These are phyloP conservation scores for Sideroxylon spinosum DNA, from an alignment of 179 eudicot species.

Conservation along the genomic window DNA sequence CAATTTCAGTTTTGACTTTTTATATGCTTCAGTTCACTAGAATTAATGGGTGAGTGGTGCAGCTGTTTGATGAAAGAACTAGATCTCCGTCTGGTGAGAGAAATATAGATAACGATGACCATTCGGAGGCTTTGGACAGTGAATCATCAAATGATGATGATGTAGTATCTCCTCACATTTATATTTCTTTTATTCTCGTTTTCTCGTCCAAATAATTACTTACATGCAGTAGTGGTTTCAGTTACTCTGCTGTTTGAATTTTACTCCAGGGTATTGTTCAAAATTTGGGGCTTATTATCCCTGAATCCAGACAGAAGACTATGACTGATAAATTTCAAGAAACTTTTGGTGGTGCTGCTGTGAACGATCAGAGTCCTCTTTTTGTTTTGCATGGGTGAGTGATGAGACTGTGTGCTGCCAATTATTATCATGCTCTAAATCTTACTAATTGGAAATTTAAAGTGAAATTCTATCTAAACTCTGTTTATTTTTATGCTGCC, in stretches of 20 bases:
- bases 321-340: slow-evolving; percentile 81
- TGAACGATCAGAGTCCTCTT: slow-evolving; percentile 28
- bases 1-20: slow-evolving; percentile 15
- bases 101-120: slow-evolving; percentile 33
- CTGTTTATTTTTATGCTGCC: slow-evolving; percentile 19
- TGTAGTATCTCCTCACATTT: slow-evolving; percentile 38
- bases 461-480: background rate
- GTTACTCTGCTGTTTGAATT: slow-evolving; percentile 11
- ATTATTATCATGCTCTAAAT: background rate
- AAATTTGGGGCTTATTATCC: slow-evolving; percentile 25
- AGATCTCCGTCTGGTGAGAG: slow-evolving; percentile 23
- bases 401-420: slow-evolving; percentile 14
- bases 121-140: slow-evolving; percentile 43
- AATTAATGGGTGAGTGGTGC: slow-evolving; percentile 31
- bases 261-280: slow-evolving; percentile 38
- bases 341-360: slow-evolving; percentile 52
- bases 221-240: background rate
- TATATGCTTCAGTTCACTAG: slow-evolving; percentile 27
- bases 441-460: background rate
- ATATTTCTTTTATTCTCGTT: background rate
- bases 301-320: slow-evolving; percentile 39
- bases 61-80: slow-evolving; percentile 26
- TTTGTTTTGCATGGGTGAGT: slow-evolving; percentile 47
- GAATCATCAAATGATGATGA: slow-evolving; percentile 58
- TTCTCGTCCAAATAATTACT: background rate